Evolutionary conservation across 1,139 yeast genomes (phyloP), one percentile per base, ranked within the genome.

Genomic region (Candida tropicalis): DNA sequence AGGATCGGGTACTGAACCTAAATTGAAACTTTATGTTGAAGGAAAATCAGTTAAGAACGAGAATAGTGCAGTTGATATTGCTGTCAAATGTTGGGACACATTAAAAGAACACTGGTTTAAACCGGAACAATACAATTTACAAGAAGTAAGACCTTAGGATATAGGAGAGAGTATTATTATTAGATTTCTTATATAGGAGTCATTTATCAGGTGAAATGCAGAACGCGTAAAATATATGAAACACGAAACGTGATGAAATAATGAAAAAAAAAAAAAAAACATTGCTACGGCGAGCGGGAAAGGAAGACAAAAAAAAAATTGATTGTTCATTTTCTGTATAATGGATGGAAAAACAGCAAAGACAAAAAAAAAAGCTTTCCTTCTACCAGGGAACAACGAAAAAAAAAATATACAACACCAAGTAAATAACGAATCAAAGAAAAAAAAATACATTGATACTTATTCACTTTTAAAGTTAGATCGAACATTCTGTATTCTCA

Each of bases 1-100:
- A 40, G 97, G 98, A 0, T 88, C 97, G 4, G 99, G 99, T 8
- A 93, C 99, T 0, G 99, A 93, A 60, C 98, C 98, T 3, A 93
- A 93, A 58, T 70, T 93, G 49, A 93, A 93, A 62, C 88, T 91
- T 1, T 93, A 93, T 64, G 84, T 93, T 35, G 98, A 93, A 60
- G 96, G 95, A 0, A 65, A 64, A 32, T 76, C 87, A 0, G 46
- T 51, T 1, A 53, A 60, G 4, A 52, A 55, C 9, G 84, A 76
- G 38, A 57, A 52, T 1, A 55, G 60, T 5, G 88, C 97, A 0
- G 48, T 54, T 2, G 51, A 43, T 0, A 58, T 84, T 10, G 93
- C 96, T 0, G 62, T 64, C 10, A 63, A 68, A 23, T 85, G 89
- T n/a, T 91, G 97, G 97, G 64, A 70, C 5, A 58, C 73, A 0